A percentile compares a stretch with the other conserved stretches of the same genome.
Conservation (phyloP, 176 grass and related monocot species). For the Triticum urartu region DNA sequence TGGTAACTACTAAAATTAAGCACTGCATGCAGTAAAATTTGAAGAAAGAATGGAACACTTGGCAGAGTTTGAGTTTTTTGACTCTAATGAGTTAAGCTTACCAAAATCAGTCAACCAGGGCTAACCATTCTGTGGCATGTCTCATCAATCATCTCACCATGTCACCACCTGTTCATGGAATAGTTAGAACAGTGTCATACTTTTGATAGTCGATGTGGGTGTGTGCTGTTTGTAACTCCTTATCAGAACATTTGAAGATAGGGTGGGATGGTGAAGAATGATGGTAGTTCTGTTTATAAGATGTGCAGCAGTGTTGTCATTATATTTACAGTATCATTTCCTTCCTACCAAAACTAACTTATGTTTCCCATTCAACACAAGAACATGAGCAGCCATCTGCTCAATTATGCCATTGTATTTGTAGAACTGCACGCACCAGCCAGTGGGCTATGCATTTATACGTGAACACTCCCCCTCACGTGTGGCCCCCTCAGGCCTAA, state of each 20-base stretch:
- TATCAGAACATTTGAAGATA: slow-evolving; percentile 2
- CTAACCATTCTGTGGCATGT: neutral
- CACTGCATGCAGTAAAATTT: neutral
- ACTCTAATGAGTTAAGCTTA: slow-evolving; percentile 4
- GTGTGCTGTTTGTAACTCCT: neutral
- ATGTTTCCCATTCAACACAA: neutral
- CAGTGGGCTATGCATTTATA: no score
- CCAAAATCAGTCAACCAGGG: slow-evolving; percentile 5
- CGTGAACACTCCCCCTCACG: no score
- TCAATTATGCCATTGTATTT: neutral
- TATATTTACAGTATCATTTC: neutral
- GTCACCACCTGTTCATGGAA: neutral
- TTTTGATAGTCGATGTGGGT: neutral
- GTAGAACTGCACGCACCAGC: no score
- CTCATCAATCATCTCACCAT: slow-evolving; percentile 8
- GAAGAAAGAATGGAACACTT: slow-evolving; percentile 12
- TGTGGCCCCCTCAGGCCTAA: no score
- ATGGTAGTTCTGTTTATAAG: neutral
- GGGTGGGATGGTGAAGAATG: neutral
- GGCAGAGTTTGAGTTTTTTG: neutral
- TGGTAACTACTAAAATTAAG: neutral
- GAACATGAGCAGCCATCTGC: neutral
- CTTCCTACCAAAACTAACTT: neutral
- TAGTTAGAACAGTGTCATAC: neutral
- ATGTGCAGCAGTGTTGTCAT: neutral